phyloP scores from a whole-genome alignment of 768 basidiomycete species.

The Pleurotus tuoliensis region DNA sequence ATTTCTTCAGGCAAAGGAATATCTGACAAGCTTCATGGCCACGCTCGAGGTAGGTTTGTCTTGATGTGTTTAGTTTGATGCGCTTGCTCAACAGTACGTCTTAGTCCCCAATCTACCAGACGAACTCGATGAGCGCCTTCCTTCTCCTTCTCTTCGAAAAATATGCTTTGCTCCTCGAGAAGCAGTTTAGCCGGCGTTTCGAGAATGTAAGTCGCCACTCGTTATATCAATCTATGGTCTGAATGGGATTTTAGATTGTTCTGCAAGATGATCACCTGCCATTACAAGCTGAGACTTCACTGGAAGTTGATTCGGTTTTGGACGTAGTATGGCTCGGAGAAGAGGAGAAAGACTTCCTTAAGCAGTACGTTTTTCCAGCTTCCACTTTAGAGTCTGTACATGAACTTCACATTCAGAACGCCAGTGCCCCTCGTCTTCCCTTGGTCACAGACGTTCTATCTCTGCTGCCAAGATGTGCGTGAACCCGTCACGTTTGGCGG shows the following conservation, averaged over 20 bases:
- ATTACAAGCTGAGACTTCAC: constrained; percentile 63
- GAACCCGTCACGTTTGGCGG: background rate
- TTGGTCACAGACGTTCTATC: constrained; percentile 93
- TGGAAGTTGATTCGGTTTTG: constrained; percentile 72
- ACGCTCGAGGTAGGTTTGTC: constrained; percentile 72
- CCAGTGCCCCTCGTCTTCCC: constrained; percentile 72
- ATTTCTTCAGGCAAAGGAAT: constrained; percentile 81
- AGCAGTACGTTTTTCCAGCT: constrained; percentile 38
- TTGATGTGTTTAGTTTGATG: background rate
- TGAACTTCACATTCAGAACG: constrained; percentile 37
- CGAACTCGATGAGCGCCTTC: constrained; percentile 75
- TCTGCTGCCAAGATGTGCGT: constrained; percentile 86
- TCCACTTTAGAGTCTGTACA: background rate
- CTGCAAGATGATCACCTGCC: constrained; percentile 84
- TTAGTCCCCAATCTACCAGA: constrained; percentile 85
- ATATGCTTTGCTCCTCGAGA: constrained; percentile 78
- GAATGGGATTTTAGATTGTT: constrained; percentile 55
- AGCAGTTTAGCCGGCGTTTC: constrained; percentile 77
- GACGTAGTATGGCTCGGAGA: constrained; percentile 78
- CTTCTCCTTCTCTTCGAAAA: constrained; percentile 88
- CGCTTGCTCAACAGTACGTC: background rate
- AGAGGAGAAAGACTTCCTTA: constrained; percentile 58
- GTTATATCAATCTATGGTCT: background rate
- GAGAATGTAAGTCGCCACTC: constrained; percentile 58
- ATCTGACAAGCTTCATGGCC: constrained; percentile 81